These are phyloP conservation scores for Plasmodium blacklocki DNA, from an alignment of 169 alveolate genomes.

Conservation along the genomic window DNA sequence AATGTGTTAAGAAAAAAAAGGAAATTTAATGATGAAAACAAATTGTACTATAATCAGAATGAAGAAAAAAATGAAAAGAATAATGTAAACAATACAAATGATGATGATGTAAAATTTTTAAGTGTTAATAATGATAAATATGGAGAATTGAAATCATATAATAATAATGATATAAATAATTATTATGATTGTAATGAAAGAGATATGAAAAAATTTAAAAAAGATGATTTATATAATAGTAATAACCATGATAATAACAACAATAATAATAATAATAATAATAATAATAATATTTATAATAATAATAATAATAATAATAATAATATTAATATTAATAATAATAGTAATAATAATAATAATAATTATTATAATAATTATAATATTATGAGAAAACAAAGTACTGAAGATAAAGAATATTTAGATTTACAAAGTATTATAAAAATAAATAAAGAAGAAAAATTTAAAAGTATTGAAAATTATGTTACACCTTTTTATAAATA, in stretches of 20 bases:
- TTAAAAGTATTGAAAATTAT: constrained; percentile 65
- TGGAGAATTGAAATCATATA: too few species aligned
- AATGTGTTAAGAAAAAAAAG: constrained; percentile 3
- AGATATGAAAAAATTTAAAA: background rate
- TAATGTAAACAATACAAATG: background rate
- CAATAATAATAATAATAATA: background rate
- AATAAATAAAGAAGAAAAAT: constrained; percentile 38
- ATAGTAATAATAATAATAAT: background rate
- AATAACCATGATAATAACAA: background rate
- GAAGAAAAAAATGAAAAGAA: background rate
- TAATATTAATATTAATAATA: background rate
- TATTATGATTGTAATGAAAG: background rate
- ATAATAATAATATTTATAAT: background rate
- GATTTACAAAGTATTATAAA: constrained; percentile 69
- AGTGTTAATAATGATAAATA: too few species aligned
- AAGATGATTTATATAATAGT: background rate
- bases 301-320: background rate
- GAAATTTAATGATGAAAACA: constrained; percentile 8
- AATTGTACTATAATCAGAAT: background rate
- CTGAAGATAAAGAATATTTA: constrained; percentile 5
- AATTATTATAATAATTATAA: background rate
- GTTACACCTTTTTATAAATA: constrained; percentile 75
- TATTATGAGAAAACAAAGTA: background rate
- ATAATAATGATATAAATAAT: too few species aligned
- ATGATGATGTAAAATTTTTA: background rate